These are phyloP conservation scores for Geosmithia putterillii DNA, from an alignment of 2,329 filamentous ascomycete genomes.

Conservation along the genomic window DNA sequence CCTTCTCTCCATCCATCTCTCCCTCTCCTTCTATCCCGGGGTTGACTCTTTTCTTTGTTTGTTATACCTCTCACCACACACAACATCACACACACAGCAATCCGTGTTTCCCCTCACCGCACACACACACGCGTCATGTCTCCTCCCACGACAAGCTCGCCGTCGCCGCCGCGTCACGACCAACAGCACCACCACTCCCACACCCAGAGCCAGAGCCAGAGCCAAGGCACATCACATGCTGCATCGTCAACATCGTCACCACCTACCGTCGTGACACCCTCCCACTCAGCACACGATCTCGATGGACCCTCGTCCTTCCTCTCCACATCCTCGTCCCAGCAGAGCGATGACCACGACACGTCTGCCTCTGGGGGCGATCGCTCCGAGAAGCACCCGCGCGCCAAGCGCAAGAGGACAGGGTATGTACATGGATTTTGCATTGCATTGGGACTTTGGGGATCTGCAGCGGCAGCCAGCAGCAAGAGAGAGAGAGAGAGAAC, in stretches of 20 bases:
- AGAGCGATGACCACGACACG: constrained; percentile 2
- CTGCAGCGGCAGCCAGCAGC: no score
- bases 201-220: background rate
- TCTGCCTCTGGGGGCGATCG: background rate
- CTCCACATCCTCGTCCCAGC: background rate
- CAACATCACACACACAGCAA: no score
- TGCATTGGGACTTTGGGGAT: background rate
- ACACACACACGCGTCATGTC: background rate
- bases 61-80: background rate
- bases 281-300: background rate
- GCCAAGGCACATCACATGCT: background rate
- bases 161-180: background rate
- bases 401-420: constrained; percentile 52
- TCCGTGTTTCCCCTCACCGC: background rate
- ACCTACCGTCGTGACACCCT: no score
- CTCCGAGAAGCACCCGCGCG: constrained; percentile 39
- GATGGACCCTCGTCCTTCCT: background rate
- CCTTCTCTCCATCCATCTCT: no score
- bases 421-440: constrained; percentile 25
- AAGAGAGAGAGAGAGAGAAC: no score
- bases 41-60: no score
- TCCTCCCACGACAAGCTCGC: background rate
- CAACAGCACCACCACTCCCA: background rate
- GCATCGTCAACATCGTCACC: background rate
- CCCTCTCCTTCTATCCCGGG: no score